Conservation (phyloP, 352 stramenopile species). For the Globisporangium cylindrosporum region DNA sequence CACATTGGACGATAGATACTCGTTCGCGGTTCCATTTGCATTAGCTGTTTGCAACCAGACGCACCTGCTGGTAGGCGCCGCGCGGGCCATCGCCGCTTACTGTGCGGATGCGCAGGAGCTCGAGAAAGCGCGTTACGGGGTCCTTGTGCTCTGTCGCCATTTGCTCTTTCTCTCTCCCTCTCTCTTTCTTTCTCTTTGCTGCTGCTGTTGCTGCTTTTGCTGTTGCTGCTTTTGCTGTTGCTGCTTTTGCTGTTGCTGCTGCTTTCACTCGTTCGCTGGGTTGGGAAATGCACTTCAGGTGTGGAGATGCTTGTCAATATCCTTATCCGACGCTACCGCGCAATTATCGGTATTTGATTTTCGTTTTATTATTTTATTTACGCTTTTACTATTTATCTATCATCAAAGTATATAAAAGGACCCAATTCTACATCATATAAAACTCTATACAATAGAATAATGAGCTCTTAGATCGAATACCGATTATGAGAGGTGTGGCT, state of each 20-base stretch:
- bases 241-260: too few relatives aligned
- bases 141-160: slow-evolving; percentile 20
- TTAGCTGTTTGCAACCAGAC: too few relatives aligned
- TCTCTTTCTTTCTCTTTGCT: too few relatives aligned
- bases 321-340: background rate
- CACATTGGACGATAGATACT: background rate
- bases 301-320: background rate
- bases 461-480: background rate
- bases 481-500: background rate
- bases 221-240: too few relatives aligned
- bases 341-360: background rate
- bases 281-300: background rate
- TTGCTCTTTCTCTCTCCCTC: background rate
- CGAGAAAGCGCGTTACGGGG: slow-evolving; percentile 55
- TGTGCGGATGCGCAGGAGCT: slow-evolving; percentile 75
- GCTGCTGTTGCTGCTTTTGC: too few relatives aligned
- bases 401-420: too few relatives aligned
- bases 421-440: background rate
- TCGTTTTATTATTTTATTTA: background rate
- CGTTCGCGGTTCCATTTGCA: too few relatives aligned
- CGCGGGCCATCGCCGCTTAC: slow-evolving; percentile 70
- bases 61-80: slow-evolving; percentile 61
- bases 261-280: background rate
- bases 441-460: background rate
- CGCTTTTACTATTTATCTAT: background rate